Percentiles rank a stretch among this genome's conserved stretches.
Conservation (phyloP, 2,329 filamentous ascomycete genomes). For the Cladosporium oxysporum region DNA sequence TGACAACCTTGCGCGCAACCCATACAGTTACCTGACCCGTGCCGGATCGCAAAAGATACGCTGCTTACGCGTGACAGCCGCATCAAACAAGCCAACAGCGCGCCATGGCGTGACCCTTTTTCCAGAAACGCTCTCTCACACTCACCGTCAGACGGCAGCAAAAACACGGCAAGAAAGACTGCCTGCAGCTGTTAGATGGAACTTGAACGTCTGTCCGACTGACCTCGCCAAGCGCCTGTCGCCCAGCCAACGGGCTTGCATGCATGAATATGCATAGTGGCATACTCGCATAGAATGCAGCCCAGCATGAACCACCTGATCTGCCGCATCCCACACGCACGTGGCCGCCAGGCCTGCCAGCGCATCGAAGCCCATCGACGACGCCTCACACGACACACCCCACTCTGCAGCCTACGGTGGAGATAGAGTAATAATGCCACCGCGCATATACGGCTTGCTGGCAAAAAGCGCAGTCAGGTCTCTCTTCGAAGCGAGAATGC, state of each 20-base stretch:
- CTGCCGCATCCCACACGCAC: conserved; percentile 1
- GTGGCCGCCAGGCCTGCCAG: conserved; percentile 3
- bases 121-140: neutral
- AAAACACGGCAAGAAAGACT: neutral
- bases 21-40: neutral
- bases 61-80: conserved; percentile 1
- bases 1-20: neutral
- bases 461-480: neutral
- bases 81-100: neutral
- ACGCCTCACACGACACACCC: neutral
- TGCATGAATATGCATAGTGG: neutral
- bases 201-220: neutral
- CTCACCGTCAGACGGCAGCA: neutral
- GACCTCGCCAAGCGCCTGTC: conserved; percentile 5
- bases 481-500: neutral
- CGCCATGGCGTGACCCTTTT: neutral
- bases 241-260: conserved; percentile 6
- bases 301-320: conserved; percentile 10
- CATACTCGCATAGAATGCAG: neutral
- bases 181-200: neutral
- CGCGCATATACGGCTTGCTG: conserved; percentile 1
- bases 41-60: neutral
- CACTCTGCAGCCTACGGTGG: neutral
- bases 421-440: neutral
- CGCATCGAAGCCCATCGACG: neutral